These are phyloP conservation scores for Parsonsia alboflavescens DNA, from an alignment of 257 asterid species.

Conservation along the genomic window DNA sequence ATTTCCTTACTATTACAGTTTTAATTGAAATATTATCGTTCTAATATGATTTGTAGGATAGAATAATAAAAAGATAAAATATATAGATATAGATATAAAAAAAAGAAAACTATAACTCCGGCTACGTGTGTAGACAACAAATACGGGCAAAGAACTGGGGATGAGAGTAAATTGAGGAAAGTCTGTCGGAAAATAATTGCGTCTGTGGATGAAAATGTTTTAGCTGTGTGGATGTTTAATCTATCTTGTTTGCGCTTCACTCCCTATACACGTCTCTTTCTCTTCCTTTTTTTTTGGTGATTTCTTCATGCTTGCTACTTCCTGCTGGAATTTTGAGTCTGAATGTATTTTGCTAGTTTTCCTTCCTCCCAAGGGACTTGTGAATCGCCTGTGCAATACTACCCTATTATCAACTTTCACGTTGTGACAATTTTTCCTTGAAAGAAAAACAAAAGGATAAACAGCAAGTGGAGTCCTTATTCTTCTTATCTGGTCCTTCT, in stretches of 20 bases:
- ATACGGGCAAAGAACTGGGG: background rate
- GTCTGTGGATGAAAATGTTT: background rate
- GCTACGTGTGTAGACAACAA: too few species aligned
- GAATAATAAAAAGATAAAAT: too few species aligned
- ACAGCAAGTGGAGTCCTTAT: background rate
- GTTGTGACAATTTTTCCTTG: background rate
- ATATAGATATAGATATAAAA: too few species aligned
- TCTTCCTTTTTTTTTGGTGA: background rate
- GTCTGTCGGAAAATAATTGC: background rate
- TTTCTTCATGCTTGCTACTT: background rate
- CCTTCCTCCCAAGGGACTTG: background rate
- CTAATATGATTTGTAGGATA: too few species aligned
- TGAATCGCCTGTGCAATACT: background rate
- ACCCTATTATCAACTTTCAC: background rate
- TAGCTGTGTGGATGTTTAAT: too few species aligned
- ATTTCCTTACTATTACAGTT: too few species aligned
- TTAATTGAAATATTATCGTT: too few species aligned
- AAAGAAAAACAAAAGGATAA: background rate
- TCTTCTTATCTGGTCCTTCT: background rate
- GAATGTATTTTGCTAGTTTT: background rate
- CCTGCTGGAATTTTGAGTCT: background rate
- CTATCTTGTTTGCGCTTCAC: background rate
- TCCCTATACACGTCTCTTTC: background rate
- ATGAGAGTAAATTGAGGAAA: background rate
- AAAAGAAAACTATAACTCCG: too few species aligned